Evolutionary conservation across 192 early-diverging fungal species (phyloP).

Genomic region (Linnemannia exigua): DNA sequence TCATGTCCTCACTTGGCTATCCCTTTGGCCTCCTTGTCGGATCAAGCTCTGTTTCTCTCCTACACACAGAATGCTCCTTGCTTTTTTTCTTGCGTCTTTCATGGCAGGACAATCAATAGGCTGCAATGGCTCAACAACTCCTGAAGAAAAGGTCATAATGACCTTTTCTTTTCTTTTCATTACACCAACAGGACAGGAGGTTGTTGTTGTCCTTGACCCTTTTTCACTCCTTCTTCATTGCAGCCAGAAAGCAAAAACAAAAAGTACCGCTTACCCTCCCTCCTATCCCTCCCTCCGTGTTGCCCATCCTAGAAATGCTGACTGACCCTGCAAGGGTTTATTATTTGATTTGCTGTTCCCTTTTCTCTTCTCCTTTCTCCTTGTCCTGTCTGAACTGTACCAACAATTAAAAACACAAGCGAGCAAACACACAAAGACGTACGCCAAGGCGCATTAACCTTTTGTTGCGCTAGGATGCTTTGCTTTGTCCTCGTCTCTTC

Average conservation of each 20-base stretch:
- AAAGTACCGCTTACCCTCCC: neutral
- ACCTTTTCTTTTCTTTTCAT: too few relatives aligned
- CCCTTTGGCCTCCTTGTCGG: too few relatives aligned
- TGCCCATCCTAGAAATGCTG: neutral
- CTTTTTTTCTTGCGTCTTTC: too few relatives aligned
- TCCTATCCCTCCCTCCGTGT: neutral
- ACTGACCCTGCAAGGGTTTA: slow-evolving; percentile 11
- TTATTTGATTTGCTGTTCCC: neutral
- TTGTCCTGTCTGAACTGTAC: slow-evolving; percentile 11
- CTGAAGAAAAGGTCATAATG: too few relatives aligned
- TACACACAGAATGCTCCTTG: too few relatives aligned
- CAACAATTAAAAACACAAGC: neutral
- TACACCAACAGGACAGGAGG: too few relatives aligned
- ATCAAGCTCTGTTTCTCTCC: too few relatives aligned
- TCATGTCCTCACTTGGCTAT: too few relatives aligned
- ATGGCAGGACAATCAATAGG: too few relatives aligned
- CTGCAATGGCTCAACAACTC: too few relatives aligned
- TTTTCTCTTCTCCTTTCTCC: neutral
- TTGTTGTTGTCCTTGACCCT: too few relatives aligned
- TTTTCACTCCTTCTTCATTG: neutral
- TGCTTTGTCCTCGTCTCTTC: neutral
- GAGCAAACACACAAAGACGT: neutral
- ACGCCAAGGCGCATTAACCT: too few relatives aligned
- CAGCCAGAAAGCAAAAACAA: neutral
- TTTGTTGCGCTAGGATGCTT: neutral